A percentile compares a stretch with the other conserved stretches of the same genome.
These are phyloP conservation scores for Fraxinus anomala DNA, from an alignment of 257 asterid genomes.

Conservation along the genomic window DNA sequence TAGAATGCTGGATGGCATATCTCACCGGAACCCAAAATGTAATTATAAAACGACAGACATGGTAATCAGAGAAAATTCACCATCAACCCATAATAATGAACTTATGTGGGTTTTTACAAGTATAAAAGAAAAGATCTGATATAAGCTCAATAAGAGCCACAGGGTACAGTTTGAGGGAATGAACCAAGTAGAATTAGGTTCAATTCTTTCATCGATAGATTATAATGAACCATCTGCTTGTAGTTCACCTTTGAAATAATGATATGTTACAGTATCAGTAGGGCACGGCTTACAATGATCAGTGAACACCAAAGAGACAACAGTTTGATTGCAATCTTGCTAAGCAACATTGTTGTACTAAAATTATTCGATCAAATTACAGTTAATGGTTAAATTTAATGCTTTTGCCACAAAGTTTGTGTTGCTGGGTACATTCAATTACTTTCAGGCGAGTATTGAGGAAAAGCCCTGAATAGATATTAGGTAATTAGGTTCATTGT, in stretches of 20 bases:
- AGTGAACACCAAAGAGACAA: not conserved
- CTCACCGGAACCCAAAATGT: constrained; percentile 9
- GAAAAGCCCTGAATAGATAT: not conserved
- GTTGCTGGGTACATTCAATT: not conserved
- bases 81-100: not conserved
- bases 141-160: constrained; percentile 4
- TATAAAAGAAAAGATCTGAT: constrained; percentile 4
- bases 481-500: not conserved
- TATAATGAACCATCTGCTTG: constrained; percentile 11
- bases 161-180: not conserved
- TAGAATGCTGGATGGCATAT: constrained; percentile 2
- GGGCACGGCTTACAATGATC: no score
- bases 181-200: constrained; percentile 4
- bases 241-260: not conserved
- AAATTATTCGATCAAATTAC: not conserved
- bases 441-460: not conserved
- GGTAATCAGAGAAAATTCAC: not conserved
- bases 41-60: not conserved
- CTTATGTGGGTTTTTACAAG: not conserved
- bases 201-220: constrained; percentile 5
- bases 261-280: not conserved
- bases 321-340: not conserved
- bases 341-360: not conserved
- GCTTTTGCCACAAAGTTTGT: not conserved
- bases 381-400: not conserved